Evolutionary conservation across 371 early-diverging fungal species (phyloP).

Genomic region (Lichtheimia hyalospora): DNA sequence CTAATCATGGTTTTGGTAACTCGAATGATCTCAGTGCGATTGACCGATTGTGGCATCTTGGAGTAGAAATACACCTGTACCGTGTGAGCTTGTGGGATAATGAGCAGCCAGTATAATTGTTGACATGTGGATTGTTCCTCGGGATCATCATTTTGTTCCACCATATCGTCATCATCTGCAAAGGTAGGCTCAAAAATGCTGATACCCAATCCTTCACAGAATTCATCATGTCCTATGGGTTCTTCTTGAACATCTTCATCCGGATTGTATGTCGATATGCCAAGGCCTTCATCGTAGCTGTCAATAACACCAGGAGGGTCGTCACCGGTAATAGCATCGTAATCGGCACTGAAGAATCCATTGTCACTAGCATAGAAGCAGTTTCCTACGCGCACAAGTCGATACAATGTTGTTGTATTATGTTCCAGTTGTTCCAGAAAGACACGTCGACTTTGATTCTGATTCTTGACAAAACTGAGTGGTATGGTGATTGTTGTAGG

Average conservation of each 20-base stretch:
- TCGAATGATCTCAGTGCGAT: slow-evolving; percentile 58
- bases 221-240: slow-evolving; percentile 29
- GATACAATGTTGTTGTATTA: slow-evolving; percentile 47
- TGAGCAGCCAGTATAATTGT: slow-evolving; percentile 66
- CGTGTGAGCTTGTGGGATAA: slow-evolving; percentile 54
- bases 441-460: slow-evolving; percentile 46
- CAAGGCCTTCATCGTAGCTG: background rate
- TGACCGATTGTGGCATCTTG: slow-evolving; percentile 54
- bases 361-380: slow-evolving; percentile 65
- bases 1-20: slow-evolving; percentile 58
- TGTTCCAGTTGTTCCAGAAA: slow-evolving; percentile 63
- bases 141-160: slow-evolving; percentile 2
- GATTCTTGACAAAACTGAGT: slow-evolving; percentile 59
- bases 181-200: slow-evolving; percentile 35
- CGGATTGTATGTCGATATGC: slow-evolving; percentile 3
- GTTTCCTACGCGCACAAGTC: slow-evolving; percentile 54
- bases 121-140: slow-evolving; percentile 6
- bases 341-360: slow-evolving; percentile 4
- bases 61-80: slow-evolving; percentile 76
- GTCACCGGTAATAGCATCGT: slow-evolving; percentile 9
- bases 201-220: slow-evolving; percentile 50
- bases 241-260: background rate
- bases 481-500: slow-evolving; percentile 64
- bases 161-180: slow-evolving; percentile 14
- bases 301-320: slow-evolving; percentile 3